These are phyloP conservation scores for Chloris gayana DNA, from an alignment of 176 grass and related monocot species.

Conservation along the genomic window DNA sequence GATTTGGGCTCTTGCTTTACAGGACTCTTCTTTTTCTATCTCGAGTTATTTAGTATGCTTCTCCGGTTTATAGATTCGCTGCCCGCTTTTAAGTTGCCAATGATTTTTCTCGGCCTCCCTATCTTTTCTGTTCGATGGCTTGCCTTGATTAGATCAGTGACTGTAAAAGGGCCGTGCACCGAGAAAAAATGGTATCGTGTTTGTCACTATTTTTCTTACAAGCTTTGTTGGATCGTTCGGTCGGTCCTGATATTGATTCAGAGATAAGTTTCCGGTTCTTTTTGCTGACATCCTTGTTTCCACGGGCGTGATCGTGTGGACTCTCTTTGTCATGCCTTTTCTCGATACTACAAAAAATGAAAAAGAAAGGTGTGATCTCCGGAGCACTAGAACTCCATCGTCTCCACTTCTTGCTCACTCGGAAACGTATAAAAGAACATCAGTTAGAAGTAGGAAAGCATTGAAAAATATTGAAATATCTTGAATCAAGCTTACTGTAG, in stretches of 20 bases:
- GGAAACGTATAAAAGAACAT: too few relatives aligned
- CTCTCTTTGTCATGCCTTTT: slow-evolving; percentile 35
- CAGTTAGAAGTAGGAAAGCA: background rate
- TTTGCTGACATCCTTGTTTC: slow-evolving; percentile 44
- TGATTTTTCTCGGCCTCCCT: background rate
- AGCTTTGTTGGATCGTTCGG: slow-evolving; percentile 29
- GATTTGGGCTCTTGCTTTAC: background rate
- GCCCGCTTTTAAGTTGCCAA: background rate
- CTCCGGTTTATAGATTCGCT: slow-evolving; percentile 45
- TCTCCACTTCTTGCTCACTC: slow-evolving; percentile 3
- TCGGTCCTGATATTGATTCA: too few relatives aligned
- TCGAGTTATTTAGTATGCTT: background rate
- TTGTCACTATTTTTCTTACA: background rate
- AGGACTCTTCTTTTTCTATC: background rate
- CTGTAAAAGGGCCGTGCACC: slow-evolving; percentile 17
- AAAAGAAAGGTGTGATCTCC: slow-evolving; percentile 42
- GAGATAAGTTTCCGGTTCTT: slow-evolving; percentile 40
- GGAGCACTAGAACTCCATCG: background rate
- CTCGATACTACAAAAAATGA: background rate
- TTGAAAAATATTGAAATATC: too few relatives aligned
- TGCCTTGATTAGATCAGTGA: slow-evolving; percentile 42
- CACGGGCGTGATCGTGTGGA: slow-evolving; percentile 37
- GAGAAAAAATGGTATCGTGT: slow-evolving; percentile 4
- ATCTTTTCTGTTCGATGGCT: background rate
- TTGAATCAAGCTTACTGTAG: slow-evolving; percentile 31